phyloP scores from a whole-genome alignment of 2,329 filamentous ascomycete species.

The Aspergillus pseudoviridinutans region DNA sequence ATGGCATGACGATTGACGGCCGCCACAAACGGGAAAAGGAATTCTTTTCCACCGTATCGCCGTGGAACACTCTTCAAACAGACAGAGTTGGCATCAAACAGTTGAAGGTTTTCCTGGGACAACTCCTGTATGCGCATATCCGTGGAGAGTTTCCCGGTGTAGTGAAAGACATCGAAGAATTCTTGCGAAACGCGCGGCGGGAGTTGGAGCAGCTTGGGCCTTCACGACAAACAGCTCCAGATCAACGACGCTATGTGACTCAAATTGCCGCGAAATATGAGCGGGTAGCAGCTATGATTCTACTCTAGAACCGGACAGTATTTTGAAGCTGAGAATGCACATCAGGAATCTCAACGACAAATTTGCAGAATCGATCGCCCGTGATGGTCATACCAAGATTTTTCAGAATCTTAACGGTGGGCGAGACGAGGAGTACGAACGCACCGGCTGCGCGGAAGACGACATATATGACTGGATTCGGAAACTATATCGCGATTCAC shows the following conservation, averaged over 20 bases:
- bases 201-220: constrained; percentile 13
- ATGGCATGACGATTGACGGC: constrained; percentile 30
- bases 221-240: constrained; percentile 10
- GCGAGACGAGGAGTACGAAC: constrained; percentile 3
- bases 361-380: constrained; percentile 9
- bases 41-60: constrained; percentile 10
- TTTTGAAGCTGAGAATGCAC: constrained; percentile 16
- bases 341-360: constrained; percentile 9
- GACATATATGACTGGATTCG: constrained; percentile 19
- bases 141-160: constrained; percentile 18
- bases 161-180: constrained; percentile 11
- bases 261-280: constrained; percentile 10
- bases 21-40: constrained; percentile 12
- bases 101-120: constrained; percentile 14
- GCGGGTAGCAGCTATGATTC: constrained; percentile 10
- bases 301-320: constrained; percentile 1
- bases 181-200: constrained; percentile 19
- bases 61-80: constrained; percentile 15
- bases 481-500: constrained; percentile 11
- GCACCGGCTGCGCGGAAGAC: neutral
- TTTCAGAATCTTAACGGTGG: constrained; percentile 8
- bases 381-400: constrained; percentile 5
- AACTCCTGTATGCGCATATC: constrained; percentile 18
- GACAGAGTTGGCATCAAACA: constrained; percentile 16
- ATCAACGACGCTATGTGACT: constrained; percentile 18